A percentile compares a stretch with the other conserved stretches of the same genome.
Conservation (phyloP, 495 filamentous ascomycete genomes). For the Symbiotaphrina buchneri region DNA sequence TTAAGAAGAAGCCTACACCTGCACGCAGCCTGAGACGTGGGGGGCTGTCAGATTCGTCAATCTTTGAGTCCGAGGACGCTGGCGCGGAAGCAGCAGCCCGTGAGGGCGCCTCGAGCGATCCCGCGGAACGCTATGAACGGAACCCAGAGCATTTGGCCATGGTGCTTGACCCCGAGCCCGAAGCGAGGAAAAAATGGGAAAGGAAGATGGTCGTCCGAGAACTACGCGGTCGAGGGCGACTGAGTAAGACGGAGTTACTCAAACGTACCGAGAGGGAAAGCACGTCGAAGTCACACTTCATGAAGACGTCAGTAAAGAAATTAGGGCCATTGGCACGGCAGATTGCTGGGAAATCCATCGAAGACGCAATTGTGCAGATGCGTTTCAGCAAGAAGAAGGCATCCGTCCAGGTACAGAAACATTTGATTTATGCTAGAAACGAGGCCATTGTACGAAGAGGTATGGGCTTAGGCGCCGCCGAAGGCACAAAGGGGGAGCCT, state of each 20-base stretch:
- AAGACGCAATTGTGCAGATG: constrained; percentile 90
- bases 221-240: constrained; percentile 38
- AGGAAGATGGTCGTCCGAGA: constrained; percentile 58
- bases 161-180: constrained; percentile 47
- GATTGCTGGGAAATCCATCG: constrained; percentile 75
- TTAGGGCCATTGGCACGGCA: constrained; percentile 61
- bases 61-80: constrained; percentile 32
- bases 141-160: constrained; percentile 25
- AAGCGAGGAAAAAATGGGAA: constrained; percentile 44
- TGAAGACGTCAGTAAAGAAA: constrained; percentile 79
- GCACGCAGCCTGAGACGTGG: constrained; percentile 9
- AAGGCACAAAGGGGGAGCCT: constrained; percentile 8
- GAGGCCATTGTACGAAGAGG: constrained; percentile 51
- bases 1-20: constrained; percentile 13
- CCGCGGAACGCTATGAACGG: not conserved
- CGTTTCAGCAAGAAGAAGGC: constrained; percentile 85
- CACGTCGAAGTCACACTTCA: constrained; percentile 32
- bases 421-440: constrained; percentile 57
- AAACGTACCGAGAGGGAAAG: constrained; percentile 52
- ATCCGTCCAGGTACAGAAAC: constrained; percentile 51
- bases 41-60: constrained; percentile 23
- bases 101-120: constrained; percentile 2
- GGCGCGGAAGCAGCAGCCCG: constrained; percentile 6
- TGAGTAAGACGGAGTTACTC: constrained; percentile 37
- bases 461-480: constrained; percentile 53